Base-by-base conservation (phyloP, 768 basidiomycete genomes). In the Podaxis rugospora region DNA sequence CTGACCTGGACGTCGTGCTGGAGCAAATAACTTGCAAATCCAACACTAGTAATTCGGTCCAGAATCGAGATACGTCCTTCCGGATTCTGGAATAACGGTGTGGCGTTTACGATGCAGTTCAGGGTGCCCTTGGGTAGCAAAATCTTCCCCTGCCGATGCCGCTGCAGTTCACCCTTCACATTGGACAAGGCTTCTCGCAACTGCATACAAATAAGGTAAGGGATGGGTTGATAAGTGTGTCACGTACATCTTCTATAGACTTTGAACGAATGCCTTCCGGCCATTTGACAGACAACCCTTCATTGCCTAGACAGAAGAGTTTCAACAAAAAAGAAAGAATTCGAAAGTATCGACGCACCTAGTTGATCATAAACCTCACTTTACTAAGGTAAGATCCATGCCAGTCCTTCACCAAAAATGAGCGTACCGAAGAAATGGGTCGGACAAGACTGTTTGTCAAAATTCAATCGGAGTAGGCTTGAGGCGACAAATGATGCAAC, bases 321-420 rank as follows among this genome's bases (percentile, higher is more conserved):
- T 21, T 36, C 52, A 46, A 5, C 32, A 65, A 37, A 13, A 32
- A 37, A 5, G 37, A 36, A 49, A 14, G 18, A 18, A 16, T 52
- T 35, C 32, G 49, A 10, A 40, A 5, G 56, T 16, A 44, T 10
- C 25, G n/a, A 39, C 73, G 72, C 70, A 79, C 91, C 92, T 67
- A 92, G 77, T 35, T 80, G 71, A 69, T 93, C 90, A 71, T 94
- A 93, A 5, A 92, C 84, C 54, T 85, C 85, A 21, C 91, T 87
- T 64, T 18, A 35, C 32, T 28, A 50, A 50, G 1, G 21, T 58
- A 49, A 44, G 57, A 65, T 18, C 28, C 16, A 49, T 23, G 57
- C 14, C 10, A 47, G 52, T 55, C 11, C 21, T 21, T 16, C 42
- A 44, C 16, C 18, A 44, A 16, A 37, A 63, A 18, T 35, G 25